These are phyloP conservation scores for Ziziphus jujuba DNA, from an alignment of 306 rosid species.

Conservation along the genomic window DNA sequence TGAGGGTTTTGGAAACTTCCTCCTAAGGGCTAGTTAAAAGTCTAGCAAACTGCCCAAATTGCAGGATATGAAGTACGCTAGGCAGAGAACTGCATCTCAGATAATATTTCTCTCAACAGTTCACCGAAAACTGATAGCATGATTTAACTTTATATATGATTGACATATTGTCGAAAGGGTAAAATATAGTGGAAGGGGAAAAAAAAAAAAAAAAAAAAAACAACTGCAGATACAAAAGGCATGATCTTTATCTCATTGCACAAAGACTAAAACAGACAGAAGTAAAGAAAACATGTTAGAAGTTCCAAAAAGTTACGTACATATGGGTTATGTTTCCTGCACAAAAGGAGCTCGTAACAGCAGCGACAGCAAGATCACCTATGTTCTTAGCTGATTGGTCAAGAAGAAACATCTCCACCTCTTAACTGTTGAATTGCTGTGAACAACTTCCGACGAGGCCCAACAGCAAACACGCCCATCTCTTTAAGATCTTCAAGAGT, in stretches of 20 bases:
- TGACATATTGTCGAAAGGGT: not conserved
- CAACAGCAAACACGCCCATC: constrained; percentile 39
- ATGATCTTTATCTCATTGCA: constrained; percentile 11
- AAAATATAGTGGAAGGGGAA: constrained; percentile 1
- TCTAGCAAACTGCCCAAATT: too few species aligned
- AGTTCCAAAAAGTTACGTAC: constrained; percentile 20
- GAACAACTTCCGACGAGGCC: constrained; percentile 38
- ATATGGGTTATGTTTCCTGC: constrained; percentile 15
- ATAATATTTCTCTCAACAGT: not conserved
- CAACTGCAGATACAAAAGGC: not conserved
- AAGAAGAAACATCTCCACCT: constrained; percentile 15
- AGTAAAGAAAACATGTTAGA: constrained; percentile 21
- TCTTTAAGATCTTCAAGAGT: constrained; percentile 51
- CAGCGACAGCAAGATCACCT: constrained; percentile 2
- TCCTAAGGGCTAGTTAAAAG: too few species aligned
- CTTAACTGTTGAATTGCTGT: constrained; percentile 33
- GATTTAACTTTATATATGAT: not conserved
- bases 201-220: too few species aligned
- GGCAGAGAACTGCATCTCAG: not conserved
- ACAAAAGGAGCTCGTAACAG: constrained; percentile 7
- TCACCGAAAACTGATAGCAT: not conserved
- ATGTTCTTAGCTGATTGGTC: constrained; percentile 12
- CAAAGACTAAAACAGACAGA: constrained; percentile 5
- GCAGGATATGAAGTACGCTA: too few species aligned
- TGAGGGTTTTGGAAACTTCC: too few species aligned